These are phyloP conservation scores for Platanus orientalis DNA, from an alignment of 164 flowering plant species.

Conservation along the genomic window DNA sequence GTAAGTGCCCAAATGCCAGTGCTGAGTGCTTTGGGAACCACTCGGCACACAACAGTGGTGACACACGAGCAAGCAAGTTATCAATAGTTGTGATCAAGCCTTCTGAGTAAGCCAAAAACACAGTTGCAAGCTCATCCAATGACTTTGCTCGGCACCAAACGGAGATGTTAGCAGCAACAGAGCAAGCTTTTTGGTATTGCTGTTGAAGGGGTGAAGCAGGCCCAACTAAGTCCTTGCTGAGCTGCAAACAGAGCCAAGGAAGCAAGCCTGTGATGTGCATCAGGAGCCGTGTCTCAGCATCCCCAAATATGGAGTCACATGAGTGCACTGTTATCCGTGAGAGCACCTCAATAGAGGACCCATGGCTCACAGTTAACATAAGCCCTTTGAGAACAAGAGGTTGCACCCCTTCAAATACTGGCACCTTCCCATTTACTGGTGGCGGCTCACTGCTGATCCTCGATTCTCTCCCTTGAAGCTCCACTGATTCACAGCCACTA, in stretches of 20 bases:
- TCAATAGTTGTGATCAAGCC: slow-evolving; percentile 67
- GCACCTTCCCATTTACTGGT: slow-evolving; percentile 57
- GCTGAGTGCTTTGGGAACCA: slow-evolving; percentile 99
- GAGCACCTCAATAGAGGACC: slow-evolving; percentile 85
- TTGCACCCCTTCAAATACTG: slow-evolving; percentile 91
- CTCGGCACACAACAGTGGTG: slow-evolving; percentile 79
- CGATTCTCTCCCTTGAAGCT: slow-evolving; percentile 63
- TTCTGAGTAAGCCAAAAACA: slow-evolving; percentile 69
- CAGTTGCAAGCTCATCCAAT: slow-evolving; percentile 69
- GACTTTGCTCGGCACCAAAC: slow-evolving; percentile 87
- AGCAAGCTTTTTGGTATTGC: slow-evolving; percentile 77
- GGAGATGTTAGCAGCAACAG: slow-evolving; percentile 76
- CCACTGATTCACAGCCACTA: slow-evolving; percentile 33
- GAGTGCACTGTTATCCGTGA: slow-evolving; percentile 82
- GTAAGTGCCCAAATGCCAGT: slow-evolving; percentile 88
- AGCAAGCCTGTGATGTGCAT: slow-evolving; percentile 95
- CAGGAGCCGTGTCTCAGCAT: slow-evolving; percentile 77
- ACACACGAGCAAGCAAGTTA: slow-evolving; percentile 77
- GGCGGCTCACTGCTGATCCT: slow-evolving; percentile 41
- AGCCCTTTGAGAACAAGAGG: slow-evolving; percentile 98
- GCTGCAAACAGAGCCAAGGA: slow-evolving; percentile 98
- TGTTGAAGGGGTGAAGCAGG: slow-evolving; percentile 63
- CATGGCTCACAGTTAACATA: slow-evolving; percentile 85
- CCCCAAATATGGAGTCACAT: slow-evolving; percentile 95
- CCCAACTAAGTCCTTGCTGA: slow-evolving; percentile 56